Base-by-base conservation (phyloP, 2,329 filamentous ascomycete species). In the Fusarium robinianum region DNA sequence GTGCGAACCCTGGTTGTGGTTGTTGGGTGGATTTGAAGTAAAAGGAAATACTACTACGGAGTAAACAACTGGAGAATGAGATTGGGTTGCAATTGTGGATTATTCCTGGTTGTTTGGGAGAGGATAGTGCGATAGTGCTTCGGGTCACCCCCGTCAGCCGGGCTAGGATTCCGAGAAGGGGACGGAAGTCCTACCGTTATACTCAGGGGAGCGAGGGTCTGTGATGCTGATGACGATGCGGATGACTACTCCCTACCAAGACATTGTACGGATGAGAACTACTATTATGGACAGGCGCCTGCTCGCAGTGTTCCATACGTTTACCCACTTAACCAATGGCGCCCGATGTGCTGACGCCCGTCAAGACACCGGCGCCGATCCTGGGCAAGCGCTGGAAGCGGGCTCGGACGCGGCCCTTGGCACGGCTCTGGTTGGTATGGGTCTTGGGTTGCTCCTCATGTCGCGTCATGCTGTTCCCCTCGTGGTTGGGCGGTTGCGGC, bases 31-130 rank as follows among this genome's bases (percentile, higher is more conserved):
- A n/a, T n/a, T n/a, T n/a, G n/a, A n/a, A n/a, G n/a, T n/a, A n/a
- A 11, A 19, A 33, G n/a, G 19, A 25, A 40, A 19, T 33, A 35
- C 19, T 27, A 17, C 26, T 39, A 17, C 29, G 32, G 26, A 21
- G 34, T 16, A 17, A 26, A 15, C 33, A n/a, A n/a, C n/a, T n/a
- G n/a, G n/a, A n/a, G 25, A 30, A 22, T 44, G 37, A 55, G 34
- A 55, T 57, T 57, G 41, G 37, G 45, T 51, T 55, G 35, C 30
- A 41, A 49, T 29, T 38, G 29, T 31, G 16, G 34, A 33, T 19
- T 36, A 19, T 19, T 23, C 22, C 34, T 24, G 37, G n/a, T n/a
- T 37, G 52, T 33, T 48, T 48, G 34, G 36, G 31, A 48, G 27
- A 38, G 41, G 26, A 33, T 44, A 19, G 41, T 32, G n/a, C n/a